A percentile compares a stretch with the other conserved stretches of the same genome.
These are phyloP conservation scores for Mucuna pruriens DNA, from an alignment of 306 rosid genomes.

Conservation along the genomic window DNA sequence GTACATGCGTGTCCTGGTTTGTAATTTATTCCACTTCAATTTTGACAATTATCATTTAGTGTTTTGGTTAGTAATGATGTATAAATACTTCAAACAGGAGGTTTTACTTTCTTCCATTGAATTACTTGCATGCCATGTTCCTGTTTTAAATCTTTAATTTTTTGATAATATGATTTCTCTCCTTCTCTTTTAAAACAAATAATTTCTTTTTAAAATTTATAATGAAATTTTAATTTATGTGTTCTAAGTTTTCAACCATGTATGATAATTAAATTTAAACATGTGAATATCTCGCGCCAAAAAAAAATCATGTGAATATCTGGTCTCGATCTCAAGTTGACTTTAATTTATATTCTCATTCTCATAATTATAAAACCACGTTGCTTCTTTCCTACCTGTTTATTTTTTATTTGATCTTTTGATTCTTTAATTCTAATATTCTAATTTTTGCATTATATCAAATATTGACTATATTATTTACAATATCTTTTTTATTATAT, in stretches of 20 bases:
- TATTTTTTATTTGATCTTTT: too few species aligned
- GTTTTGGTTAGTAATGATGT: neutral
- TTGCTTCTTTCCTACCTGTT: neutral
- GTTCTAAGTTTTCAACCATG: neutral
- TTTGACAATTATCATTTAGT: neutral
- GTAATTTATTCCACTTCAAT: neutral
- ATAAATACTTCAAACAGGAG: neutral
- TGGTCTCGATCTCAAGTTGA: too few species aligned
- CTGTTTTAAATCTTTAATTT: too few species aligned
- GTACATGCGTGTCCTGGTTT: neutral
- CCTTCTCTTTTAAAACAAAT: too few species aligned
- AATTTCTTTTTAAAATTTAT: too few species aligned
- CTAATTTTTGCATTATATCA: neutral
- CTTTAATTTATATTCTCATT: too few species aligned
- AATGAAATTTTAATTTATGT: neutral
- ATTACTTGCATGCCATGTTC: neutral
- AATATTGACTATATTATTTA: neutral
- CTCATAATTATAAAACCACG: too few species aligned
- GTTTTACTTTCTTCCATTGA: neutral
- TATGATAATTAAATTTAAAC: too few species aligned
- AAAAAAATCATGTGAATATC: too few species aligned
- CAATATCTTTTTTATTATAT: neutral
- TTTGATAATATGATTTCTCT: too few species aligned
- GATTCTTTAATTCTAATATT: neutral
- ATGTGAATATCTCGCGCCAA: too few species aligned